Evolutionary conservation across 805 yeast species (phyloP).

Genomic region (Candida stauntonica): DNA sequence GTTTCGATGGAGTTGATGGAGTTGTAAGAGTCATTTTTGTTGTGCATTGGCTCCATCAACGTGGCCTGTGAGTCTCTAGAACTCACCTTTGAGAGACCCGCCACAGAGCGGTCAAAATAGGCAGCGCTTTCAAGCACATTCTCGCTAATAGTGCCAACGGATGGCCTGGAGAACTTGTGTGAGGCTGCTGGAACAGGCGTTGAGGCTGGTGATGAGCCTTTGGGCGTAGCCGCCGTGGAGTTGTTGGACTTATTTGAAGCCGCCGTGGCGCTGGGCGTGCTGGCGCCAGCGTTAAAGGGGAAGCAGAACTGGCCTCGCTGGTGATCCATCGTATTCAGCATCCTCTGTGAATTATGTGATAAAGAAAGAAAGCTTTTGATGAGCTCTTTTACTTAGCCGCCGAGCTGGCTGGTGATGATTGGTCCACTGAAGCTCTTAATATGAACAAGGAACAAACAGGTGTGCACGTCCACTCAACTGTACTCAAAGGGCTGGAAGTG

Average conservation of each 20-base stretch:
- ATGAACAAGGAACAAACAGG: not conserved
- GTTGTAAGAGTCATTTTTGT: constrained; percentile 17
- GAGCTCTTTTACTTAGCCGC: too few relatives aligned
- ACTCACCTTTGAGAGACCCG: constrained; percentile 4
- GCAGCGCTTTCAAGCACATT: constrained; percentile 3
- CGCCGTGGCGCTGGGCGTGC: not conserved
- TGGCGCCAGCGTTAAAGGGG: not conserved
- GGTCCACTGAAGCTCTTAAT: too few relatives aligned
- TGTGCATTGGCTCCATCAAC: constrained; percentile 14
- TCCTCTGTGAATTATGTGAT: too few relatives aligned
- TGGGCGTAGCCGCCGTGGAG: not conserved
- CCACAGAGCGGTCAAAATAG: constrained; percentile 3
- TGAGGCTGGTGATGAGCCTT: too few relatives aligned
- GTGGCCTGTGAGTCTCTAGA: constrained; percentile 15
- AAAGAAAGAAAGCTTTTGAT: too few relatives aligned
- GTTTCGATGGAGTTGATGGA: constrained; percentile 21
- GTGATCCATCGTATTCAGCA: not conserved
- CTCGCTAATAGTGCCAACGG: constrained; percentile 12
- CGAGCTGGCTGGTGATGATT: constrained; percentile 1
- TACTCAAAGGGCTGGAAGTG: not conserved
- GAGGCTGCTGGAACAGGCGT: constrained; percentile 1
- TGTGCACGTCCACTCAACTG: too few relatives aligned
- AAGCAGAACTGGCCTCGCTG: constrained; percentile 5
- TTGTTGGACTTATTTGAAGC: not conserved
- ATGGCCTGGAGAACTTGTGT: constrained; percentile 3